A percentile compares a stretch with the other conserved stretches of the same genome.
Conservation (phyloP, 345 rosid species). For the Isatis tinctoria region DNA sequence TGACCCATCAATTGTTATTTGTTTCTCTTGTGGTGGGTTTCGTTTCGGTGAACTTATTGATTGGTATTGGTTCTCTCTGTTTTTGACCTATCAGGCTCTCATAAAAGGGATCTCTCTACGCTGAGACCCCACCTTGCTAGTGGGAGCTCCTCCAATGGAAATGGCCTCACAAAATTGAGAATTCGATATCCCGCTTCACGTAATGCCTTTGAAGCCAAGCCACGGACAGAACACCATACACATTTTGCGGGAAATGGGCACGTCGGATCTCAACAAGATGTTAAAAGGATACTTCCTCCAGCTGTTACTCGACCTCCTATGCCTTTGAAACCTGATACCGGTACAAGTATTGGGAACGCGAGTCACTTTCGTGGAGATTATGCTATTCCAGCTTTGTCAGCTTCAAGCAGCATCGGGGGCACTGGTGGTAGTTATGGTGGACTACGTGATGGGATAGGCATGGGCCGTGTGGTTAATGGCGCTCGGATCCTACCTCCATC, state of each 20-base stretch:
- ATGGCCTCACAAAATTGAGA: slow-evolving; percentile 19
- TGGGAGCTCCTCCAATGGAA: slow-evolving; percentile 43
- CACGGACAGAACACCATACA: slow-evolving; percentile 32
- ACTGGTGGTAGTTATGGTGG: slow-evolving; percentile 38
- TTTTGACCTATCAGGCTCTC: slow-evolving; percentile 34
- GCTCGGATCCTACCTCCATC: slow-evolving; percentile 65
- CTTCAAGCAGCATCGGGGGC: slow-evolving; percentile 37
- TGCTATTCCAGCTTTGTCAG: slow-evolving; percentile 35
- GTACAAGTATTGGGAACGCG: slow-evolving; percentile 32
- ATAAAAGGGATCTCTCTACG: slow-evolving; percentile 25
- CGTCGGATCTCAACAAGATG: slow-evolving; percentile 55
- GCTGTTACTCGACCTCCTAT: slow-evolving; percentile 35
- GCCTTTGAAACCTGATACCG: slow-evolving; percentile 29
- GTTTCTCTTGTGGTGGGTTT: not conserved
- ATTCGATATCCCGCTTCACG: slow-evolving; percentile 8
- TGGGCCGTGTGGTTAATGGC: slow-evolving; percentile 49
- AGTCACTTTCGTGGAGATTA: slow-evolving; percentile 40
- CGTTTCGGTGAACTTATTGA: not conserved
- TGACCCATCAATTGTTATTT: not conserved
- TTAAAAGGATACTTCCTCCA: slow-evolving; percentile 53
- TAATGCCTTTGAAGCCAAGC: slow-evolving; percentile 27
- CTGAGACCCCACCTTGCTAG: slow-evolving; percentile 26
- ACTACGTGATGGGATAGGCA: slow-evolving; percentile 36
- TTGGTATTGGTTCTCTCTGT: not conserved
- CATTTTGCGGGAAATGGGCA: slow-evolving; percentile 39